Evolutionary conservation across 768 basidiomycete species (phyloP).

Genomic region (Termitomyces sp.): DNA sequence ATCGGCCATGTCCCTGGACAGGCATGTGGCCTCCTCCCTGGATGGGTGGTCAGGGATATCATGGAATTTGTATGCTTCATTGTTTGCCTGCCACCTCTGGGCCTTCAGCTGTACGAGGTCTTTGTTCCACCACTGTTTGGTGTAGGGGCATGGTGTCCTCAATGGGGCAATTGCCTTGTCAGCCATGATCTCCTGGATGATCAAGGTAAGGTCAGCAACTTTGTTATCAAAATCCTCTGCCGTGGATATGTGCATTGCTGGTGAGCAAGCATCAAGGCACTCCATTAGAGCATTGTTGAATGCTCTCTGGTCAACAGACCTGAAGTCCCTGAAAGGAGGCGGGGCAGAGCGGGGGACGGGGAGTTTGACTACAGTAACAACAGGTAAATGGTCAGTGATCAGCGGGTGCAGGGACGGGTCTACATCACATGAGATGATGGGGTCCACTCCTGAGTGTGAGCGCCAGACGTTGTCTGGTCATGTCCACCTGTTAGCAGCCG

Average conservation of each 20-base stretch:
- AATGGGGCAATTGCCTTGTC: background rate
- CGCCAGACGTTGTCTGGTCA: conserved; percentile 2
- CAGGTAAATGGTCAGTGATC: conserved; percentile 31
- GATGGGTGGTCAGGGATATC: background rate
- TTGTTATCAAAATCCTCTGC: too few relatives aligned
- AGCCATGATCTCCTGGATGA: conserved; percentile 9
- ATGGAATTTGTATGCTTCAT: background rate
- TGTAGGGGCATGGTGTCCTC: conserved; percentile 11
- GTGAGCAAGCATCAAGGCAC: background rate
- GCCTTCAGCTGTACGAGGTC: conserved; percentile 8
- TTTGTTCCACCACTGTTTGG: conserved; percentile 18
- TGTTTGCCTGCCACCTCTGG: background rate
- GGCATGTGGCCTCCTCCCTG: background rate
- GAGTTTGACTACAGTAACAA: conserved; percentile 21
- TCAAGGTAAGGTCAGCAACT: background rate
- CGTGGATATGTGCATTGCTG: background rate
- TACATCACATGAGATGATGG: background rate
- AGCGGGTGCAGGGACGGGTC: conserved; percentile 5
- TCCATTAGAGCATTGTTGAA: conserved; percentile 12
- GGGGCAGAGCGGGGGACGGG: background rate
- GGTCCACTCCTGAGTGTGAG: background rate
- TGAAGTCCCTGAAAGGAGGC: conserved; percentile 17
- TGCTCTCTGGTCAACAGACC: conserved; percentile 16
- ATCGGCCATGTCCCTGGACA: background rate
- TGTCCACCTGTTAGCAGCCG: background rate